A percentile compares a stretch with the other conserved stretches of the same genome.
These are phyloP conservation scores for Arachis hypogaea DNA, from an alignment of 306 rosid genomes.

Conservation along the genomic window DNA sequence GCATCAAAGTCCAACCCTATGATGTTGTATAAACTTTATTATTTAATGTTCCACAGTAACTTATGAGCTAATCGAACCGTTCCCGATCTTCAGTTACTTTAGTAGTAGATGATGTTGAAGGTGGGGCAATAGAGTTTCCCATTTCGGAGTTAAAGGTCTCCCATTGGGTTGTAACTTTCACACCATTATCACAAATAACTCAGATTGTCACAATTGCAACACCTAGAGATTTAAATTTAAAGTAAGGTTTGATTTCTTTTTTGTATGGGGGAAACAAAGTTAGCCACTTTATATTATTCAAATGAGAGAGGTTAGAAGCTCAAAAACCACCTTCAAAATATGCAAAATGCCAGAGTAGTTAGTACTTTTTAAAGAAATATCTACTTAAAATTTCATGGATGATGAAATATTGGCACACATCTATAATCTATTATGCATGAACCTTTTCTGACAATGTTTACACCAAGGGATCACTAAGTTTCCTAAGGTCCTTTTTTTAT, in stretches of 20 bases:
- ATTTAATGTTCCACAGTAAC: constrained; percentile 6
- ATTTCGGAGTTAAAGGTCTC: constrained; percentile 69
- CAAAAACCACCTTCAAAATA: not conserved
- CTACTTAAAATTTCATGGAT: not conserved
- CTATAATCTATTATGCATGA: not conserved
- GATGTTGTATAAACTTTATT: constrained; percentile 32
- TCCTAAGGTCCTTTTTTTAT: too few relatives aligned
- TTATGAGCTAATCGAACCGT: constrained; percentile 53
- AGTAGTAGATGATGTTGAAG: constrained; percentile 54
- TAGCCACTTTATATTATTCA: not conserved
- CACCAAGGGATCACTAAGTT: too few relatives aligned
- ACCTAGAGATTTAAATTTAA: not conserved
- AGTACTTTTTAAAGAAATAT: not conserved
- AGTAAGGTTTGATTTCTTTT: not conserved
- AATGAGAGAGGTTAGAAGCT: not conserved
- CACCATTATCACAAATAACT: constrained; percentile 35
- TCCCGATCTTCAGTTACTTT: constrained; percentile 66
- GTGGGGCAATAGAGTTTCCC: constrained; percentile 55
- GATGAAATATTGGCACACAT: not conserved
- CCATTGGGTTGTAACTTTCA: constrained; percentile 64
- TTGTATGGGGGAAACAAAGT: not conserved
- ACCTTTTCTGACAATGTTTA: not conserved
- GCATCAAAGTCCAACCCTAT: constrained; percentile 11
- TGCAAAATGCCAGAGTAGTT: not conserved
- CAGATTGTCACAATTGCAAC: not conserved